Evolutionary conservation across 768 basidiomycete species (phyloP).

Genomic region (Zangia roseola): DNA sequence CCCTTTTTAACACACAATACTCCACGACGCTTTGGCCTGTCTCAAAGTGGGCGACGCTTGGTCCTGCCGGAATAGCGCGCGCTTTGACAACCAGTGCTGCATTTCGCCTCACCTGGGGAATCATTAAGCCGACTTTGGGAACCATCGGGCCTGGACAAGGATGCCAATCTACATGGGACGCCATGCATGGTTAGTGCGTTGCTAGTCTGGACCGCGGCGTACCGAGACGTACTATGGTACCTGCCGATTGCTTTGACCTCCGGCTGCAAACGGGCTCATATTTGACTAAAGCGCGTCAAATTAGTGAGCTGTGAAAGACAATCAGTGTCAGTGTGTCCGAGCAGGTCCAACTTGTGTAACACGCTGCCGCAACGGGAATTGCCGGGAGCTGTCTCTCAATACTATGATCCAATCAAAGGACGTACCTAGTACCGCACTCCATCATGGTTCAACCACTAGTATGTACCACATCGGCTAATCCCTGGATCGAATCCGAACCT

Average conservation of each 20-base stretch:
- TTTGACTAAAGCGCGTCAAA: too few species aligned
- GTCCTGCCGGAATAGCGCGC: slow-evolving; percentile 1
- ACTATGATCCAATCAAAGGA: too few species aligned
- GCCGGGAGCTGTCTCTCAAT: too few species aligned
- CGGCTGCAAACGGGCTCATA: slow-evolving; percentile 2
- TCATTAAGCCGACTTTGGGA: slow-evolving; percentile 4
- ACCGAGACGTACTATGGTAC: slow-evolving; percentile 5
- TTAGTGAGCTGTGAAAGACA: too few species aligned
- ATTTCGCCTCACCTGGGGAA: slow-evolving; percentile 13
- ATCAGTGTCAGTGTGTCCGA: slow-evolving; percentile 2
- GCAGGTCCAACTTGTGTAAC: background rate
- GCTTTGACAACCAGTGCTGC: slow-evolving; percentile 9
- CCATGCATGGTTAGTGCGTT: too few species aligned
- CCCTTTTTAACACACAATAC: slow-evolving; percentile 11
- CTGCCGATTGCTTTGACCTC: slow-evolving; percentile 24
- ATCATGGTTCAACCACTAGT: too few species aligned
- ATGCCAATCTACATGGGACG: too few species aligned
- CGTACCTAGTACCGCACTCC: background rate
- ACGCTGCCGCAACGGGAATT: too few species aligned
- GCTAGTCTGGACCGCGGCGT: too few species aligned
- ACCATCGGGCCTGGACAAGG: too few species aligned
- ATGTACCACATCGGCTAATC: too few species aligned
- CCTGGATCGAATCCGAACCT: too few species aligned
- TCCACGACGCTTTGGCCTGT: slow-evolving; percentile 4
- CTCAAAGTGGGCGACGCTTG: slow-evolving; percentile 21